Base-by-base conservation (phyloP, 2,329 filamentous ascomycete genomes). In the Cytospora schulzeri region DNA sequence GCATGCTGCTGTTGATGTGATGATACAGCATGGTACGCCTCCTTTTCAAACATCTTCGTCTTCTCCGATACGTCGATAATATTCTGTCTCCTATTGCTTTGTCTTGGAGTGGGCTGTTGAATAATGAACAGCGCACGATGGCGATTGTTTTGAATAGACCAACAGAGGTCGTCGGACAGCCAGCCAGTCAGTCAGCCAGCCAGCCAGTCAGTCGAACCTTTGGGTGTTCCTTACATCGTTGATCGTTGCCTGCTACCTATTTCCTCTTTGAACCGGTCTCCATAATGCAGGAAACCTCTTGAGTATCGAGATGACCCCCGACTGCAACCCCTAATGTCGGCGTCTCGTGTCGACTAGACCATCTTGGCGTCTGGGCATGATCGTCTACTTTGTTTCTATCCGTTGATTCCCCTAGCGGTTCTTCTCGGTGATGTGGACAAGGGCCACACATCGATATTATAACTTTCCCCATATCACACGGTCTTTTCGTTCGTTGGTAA, bases 361-460 rank as follows among this genome's bases (percentile, higher is more conserved):
- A 4, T 11, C n/a, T 24, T 48, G 45, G n/a, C 45, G 5, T 48
- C 19, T 9, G 9, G 6, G 15, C 38, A 48, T 7, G n/a, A 14
- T 12, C n/a, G 19, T 9, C 7, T 12, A 3, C 41, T 22, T 48
- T 24, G n/a, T 14, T 48, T 24, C 9, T 48, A 14, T 14, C 52
- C 35, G 41, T n/a, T 35, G 29, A 31, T 31, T 9, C 29, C 29
- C 9, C 4, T 31, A 31, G 50, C 38, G 58, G 9, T 48, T 50
- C 26, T 33, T 22, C 51, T 14, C 28, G 28, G 5, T 62, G 52
- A 8, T 56, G 22, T 17, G 51, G 59, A 33, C 59, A 35, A 15
- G 52, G 28, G 24, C 59, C 59, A 28, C 59, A 62, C 9, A 41
- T 56, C 22, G 59, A 62, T 15, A 62, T 50, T 9, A 50, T 35